Evolutionary conservation across 164 flowering plant species (phyloP).

Genomic region (Litsea cubeba): DNA sequence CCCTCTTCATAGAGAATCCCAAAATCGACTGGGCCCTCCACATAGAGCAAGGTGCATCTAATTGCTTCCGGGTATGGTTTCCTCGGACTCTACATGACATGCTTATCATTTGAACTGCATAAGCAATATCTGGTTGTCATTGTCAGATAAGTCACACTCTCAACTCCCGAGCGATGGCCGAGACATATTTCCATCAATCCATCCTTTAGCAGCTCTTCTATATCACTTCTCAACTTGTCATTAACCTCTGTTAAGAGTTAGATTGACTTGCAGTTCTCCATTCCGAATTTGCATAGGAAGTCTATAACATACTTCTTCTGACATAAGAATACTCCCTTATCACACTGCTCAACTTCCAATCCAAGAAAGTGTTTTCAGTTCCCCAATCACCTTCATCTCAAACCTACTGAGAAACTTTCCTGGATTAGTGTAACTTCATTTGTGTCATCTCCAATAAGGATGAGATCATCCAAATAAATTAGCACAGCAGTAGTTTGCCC

Average conservation of each 20-base stretch:
- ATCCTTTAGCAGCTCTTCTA: background rate
- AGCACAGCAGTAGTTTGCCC: too few species aligned
- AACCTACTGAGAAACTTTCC: background rate
- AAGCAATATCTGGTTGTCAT: background rate
- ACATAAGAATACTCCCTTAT: too few species aligned
- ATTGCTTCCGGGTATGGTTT: conserved; percentile 9
- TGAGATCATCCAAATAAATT: too few species aligned
- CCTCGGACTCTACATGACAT: conserved; percentile 1
- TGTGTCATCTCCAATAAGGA: too few species aligned
- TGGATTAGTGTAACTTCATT: too few species aligned
- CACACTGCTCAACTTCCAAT: too few species aligned
- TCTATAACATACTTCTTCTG: too few species aligned
- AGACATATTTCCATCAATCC: background rate
- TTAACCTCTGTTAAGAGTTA: background rate
- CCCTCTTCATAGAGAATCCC: too few species aligned
- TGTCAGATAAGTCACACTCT: conserved; percentile 7
- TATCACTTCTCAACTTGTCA: background rate
- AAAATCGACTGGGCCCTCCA: too few species aligned
- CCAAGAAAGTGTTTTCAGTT: background rate
- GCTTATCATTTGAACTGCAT: conserved; percentile 5
- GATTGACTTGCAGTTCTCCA: too few species aligned
- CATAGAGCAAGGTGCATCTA: too few species aligned
- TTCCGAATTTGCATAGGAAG: too few species aligned
- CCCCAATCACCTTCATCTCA: background rate
- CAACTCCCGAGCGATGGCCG: background rate